A percentile compares a stretch with the other conserved stretches of the same genome.
These are phyloP conservation scores for Rhizopus arrhizus DNA, from an alignment of 371 early-diverging fungal genomes.

Conservation along the genomic window DNA sequence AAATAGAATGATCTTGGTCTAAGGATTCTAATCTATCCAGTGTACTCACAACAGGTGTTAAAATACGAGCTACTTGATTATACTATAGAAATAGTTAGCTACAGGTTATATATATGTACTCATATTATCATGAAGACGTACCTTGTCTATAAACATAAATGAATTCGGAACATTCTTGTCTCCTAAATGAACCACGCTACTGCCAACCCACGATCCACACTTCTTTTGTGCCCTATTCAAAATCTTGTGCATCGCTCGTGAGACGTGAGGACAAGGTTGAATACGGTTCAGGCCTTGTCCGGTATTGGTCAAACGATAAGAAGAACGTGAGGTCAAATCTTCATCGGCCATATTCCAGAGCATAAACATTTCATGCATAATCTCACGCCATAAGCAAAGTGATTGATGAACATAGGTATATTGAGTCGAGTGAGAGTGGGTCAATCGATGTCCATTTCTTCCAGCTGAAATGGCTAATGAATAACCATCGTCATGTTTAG, in stretches of 20 bases:
- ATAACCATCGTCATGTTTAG: constrained; percentile 59
- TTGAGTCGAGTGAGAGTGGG: constrained; percentile 90
- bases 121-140: constrained; percentile 12
- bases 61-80: constrained; percentile 92
- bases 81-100: constrained; percentile 56
- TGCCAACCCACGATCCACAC: constrained; percentile 88
- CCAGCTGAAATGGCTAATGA: constrained; percentile 89
- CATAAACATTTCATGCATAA: constrained; percentile 95
- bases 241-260: constrained; percentile 84
- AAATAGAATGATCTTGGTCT: constrained; percentile 56
- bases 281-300: constrained; percentile 95
- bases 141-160: constrained; percentile 94
- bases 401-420: constrained; percentile 93
- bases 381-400: constrained; percentile 91
- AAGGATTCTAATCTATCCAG: constrained; percentile 73
- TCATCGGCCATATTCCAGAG: constrained; percentile 90
- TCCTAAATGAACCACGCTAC: constrained; percentile 93
- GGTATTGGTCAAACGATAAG: constrained; percentile 91
- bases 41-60: constrained; percentile 83
- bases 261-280: constrained; percentile 80
- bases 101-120: not conserved
- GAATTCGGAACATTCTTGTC: constrained; percentile 93
- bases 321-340: constrained; percentile 77
- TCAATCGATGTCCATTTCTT: constrained; percentile 83
- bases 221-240: constrained; percentile 83